Percentiles rank a stretch among this genome's conserved stretches.
Conservation (phyloP, 306 rosid genomes). For the Bauhinia variegata region DNA sequence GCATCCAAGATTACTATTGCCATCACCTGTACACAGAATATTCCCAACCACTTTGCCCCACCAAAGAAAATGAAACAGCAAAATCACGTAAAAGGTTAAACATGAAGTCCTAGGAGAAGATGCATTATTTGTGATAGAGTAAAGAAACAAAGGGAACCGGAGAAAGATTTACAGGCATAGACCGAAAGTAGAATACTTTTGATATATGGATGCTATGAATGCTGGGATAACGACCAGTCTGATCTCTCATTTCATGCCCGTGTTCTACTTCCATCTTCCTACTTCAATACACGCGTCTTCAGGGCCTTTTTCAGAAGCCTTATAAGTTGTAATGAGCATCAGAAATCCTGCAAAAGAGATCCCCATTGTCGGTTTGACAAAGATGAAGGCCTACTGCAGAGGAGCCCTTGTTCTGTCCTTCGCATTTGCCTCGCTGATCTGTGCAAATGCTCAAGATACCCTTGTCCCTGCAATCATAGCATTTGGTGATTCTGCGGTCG, state of each 20-base stretch:
- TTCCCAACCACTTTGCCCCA: neutral
- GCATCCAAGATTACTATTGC: constrained; percentile 31
- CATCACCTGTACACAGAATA: constrained; percentile 23
- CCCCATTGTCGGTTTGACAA: constrained; percentile 17
- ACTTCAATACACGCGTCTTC: constrained; percentile 42
- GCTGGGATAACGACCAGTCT: constrained; percentile 37
- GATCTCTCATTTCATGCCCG: constrained; percentile 59
- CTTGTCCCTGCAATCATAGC: constrained; percentile 84
- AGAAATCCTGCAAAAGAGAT: constrained; percentile 26
- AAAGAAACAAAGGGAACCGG: neutral
- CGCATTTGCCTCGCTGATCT: constrained; percentile 40
- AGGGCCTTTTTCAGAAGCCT: constrained; percentile 39
- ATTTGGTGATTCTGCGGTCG: constrained; percentile 90
- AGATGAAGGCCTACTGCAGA: constrained; percentile 46
- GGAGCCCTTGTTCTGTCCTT: constrained; percentile 48
- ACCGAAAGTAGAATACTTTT: neutral
- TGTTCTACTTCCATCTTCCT: constrained; percentile 72
- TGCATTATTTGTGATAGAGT: neutral
- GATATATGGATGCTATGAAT: constrained; percentile 1
- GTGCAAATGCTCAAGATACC: constrained; percentile 69
- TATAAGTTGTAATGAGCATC: constrained; percentile 37
- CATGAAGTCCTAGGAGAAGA: neutral
- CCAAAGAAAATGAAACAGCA: neutral
- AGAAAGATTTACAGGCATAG: neutral
- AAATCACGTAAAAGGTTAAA: neutral